Conservation (phyloP, 2,329 filamentous ascomycete species). For the Xylaria sp. region DNA sequence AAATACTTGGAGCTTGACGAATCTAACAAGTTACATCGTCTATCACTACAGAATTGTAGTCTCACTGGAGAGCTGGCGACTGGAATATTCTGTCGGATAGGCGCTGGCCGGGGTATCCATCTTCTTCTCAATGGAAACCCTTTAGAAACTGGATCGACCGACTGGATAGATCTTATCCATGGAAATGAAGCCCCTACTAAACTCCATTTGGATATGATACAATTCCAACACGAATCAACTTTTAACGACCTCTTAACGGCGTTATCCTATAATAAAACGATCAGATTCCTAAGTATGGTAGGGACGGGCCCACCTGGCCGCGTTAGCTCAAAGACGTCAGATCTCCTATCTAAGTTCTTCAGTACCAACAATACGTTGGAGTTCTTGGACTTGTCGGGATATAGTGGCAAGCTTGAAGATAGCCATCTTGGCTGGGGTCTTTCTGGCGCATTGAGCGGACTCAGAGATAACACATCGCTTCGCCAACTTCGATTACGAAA, state of each 20-base stretch:
- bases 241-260: slow-evolving; percentile 64
- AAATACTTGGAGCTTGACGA: slow-evolving; percentile 57
- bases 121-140: slow-evolving; percentile 64
- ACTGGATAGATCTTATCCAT: slow-evolving; percentile 61
- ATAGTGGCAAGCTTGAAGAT: slow-evolving; percentile 67
- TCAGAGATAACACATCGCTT: slow-evolving; percentile 58
- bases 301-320: slow-evolving; percentile 64
- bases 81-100: slow-evolving; percentile 63
- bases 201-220: slow-evolving; percentile 67
- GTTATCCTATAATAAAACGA: slow-evolving; percentile 61
- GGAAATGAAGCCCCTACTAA: slow-evolving; percentile 61
- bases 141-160: slow-evolving; percentile 63
- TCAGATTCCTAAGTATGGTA: slow-evolving; percentile 64
- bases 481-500: slow-evolving; percentile 66
- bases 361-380: slow-evolving; percentile 62
- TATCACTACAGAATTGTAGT: slow-evolving; percentile 64
- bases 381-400: slow-evolving; percentile 68
- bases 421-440: slow-evolving; percentile 66
- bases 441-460: slow-evolving; percentile 61
- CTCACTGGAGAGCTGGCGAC: slow-evolving; percentile 63
- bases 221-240: slow-evolving; percentile 63
- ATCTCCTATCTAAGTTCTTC: slow-evolving; percentile 63
- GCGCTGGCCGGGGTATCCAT: slow-evolving; percentile 59
- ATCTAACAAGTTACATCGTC: slow-evolving; percentile 56
- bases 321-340: slow-evolving; percentile 59